A percentile compares a stretch with the other conserved stretches of the same genome.
Conservation (phyloP, 2,329 filamentous ascomycete species). For the Penicillium sp. region DNA sequence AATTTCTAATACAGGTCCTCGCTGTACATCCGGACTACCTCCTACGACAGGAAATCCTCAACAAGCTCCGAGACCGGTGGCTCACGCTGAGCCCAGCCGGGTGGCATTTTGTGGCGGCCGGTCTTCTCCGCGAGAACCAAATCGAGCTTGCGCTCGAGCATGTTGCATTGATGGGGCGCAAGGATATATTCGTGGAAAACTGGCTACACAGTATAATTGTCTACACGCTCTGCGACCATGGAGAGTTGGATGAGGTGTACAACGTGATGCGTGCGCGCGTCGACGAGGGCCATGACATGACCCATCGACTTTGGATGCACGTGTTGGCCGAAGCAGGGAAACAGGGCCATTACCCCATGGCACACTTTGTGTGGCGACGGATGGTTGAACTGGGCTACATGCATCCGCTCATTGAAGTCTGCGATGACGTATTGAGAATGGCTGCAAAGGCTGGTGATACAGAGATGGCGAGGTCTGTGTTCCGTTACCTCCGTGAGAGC, state of each 20-base stretch:
- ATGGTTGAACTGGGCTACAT: constrained; percentile 61
- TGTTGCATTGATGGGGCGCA: constrained; percentile 65
- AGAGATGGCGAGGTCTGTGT: constrained; percentile 67
- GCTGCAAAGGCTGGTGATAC: constrained; percentile 69
- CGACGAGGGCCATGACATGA: constrained; percentile 49
- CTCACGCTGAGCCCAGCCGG: constrained; percentile 61
- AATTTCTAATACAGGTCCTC: constrained; percentile 54
- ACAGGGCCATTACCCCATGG: constrained; percentile 62
- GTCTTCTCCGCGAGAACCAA: constrained; percentile 76
- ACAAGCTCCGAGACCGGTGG: constrained; percentile 67
- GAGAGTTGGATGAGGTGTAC: constrained; percentile 76
- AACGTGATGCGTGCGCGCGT: constrained; percentile 63
- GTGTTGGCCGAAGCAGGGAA: constrained; percentile 74
- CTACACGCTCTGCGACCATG: constrained; percentile 68
- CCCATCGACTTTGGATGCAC: constrained; percentile 64
- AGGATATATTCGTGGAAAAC: constrained; percentile 55
- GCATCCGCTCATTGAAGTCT: constrained; percentile 63
- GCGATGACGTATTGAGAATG: constrained; percentile 68
- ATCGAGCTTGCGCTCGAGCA: constrained; percentile 75
- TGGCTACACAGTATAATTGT: constrained; percentile 82
- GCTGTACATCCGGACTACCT: constrained; percentile 84
- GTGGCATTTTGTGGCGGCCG: constrained; percentile 67
- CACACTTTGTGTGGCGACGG: constrained; percentile 69
- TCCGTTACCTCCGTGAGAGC: constrained; percentile 63
- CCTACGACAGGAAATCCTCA: constrained; percentile 68